These are phyloP conservation scores for Xylaria acuta DNA, from an alignment of 495 filamentous ascomycete species.

Conservation along the genomic window DNA sequence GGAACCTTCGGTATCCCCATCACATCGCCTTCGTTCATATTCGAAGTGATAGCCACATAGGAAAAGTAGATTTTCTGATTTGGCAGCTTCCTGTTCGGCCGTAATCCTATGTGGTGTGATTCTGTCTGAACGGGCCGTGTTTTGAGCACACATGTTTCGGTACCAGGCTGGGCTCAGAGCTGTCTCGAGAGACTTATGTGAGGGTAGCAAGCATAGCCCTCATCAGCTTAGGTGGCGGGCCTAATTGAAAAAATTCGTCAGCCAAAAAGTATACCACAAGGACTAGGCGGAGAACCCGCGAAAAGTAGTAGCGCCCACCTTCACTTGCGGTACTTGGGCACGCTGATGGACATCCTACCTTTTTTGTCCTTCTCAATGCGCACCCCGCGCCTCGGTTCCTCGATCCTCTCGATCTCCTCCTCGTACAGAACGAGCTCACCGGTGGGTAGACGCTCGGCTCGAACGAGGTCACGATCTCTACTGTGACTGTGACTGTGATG, in stretches of 20 bases:
- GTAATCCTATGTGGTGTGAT: too few relatives aligned
- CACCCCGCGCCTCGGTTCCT: conserved; percentile 60
- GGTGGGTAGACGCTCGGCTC: conserved; percentile 53
- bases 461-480: conserved; percentile 51
- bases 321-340: conserved; percentile 61
- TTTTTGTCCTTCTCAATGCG: conserved; percentile 81
- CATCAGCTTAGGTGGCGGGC: conserved; percentile 66
- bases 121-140: background rate
- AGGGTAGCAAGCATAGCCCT: conserved; percentile 79
- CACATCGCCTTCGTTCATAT: background rate
- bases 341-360: conserved; percentile 79
- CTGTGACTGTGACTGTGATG: conserved; percentile 41
- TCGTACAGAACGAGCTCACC: conserved; percentile 62
- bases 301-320: conserved; percentile 39
- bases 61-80: background rate
- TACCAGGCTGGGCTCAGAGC: background rate
- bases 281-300: conserved; percentile 5
- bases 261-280: background rate
- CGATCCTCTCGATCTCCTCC: conserved; percentile 59
- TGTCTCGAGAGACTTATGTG: conserved; percentile 55
- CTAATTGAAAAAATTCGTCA: conserved; percentile 39
- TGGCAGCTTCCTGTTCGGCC: background rate
- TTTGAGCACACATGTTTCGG: background rate
- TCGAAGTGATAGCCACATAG: background rate
- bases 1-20: background rate